Evolutionary conservation across 2,329 filamentous ascomycete species (phyloP).

Genomic region (Coniochaeta sp.): DNA sequence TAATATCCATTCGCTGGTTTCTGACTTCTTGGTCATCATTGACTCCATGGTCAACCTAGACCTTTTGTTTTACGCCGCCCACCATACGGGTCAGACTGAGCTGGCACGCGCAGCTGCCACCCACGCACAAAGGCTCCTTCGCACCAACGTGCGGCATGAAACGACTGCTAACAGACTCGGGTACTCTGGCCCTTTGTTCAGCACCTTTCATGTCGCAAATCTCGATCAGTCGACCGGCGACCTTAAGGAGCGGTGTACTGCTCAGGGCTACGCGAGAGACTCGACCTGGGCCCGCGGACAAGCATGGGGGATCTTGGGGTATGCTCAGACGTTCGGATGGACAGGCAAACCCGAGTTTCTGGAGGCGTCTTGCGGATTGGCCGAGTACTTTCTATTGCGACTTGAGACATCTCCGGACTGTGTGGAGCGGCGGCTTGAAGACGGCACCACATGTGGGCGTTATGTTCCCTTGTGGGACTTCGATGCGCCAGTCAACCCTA

Average conservation of each 20-base stretch:
- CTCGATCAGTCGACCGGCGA: constrained; percentile 34
- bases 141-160: constrained; percentile 32
- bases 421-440: constrained; percentile 19
- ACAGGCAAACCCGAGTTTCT: constrained; percentile 36
- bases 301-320: constrained; percentile 45
- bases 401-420: constrained; percentile 25
- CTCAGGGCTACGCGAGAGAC: constrained; percentile 36
- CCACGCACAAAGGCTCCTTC: constrained; percentile 33
- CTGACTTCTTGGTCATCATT: constrained; percentile 34
- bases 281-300: constrained; percentile 47
- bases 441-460: constrained; percentile 10
- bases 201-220: constrained; percentile 41
- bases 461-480: constrained; percentile 33
- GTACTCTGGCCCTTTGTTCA: constrained; percentile 18
- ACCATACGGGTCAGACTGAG: constrained; percentile 19
- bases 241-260: constrained; percentile 37
- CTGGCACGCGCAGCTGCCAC: constrained; percentile 21
- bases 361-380: constrained; percentile 34
- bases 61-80: constrained; percentile 27
- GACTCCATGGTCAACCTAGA: constrained; percentile 34
- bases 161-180: constrained; percentile 5
- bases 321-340: constrained; percentile 41
- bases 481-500: constrained; percentile 26
- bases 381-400: constrained; percentile 40
- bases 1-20: constrained; percentile 19